Evolutionary conservation across 306 rosid species (phyloP), one percentile per base, ranked within the genome.

Genomic region (Albizia julibrissin): DNA sequence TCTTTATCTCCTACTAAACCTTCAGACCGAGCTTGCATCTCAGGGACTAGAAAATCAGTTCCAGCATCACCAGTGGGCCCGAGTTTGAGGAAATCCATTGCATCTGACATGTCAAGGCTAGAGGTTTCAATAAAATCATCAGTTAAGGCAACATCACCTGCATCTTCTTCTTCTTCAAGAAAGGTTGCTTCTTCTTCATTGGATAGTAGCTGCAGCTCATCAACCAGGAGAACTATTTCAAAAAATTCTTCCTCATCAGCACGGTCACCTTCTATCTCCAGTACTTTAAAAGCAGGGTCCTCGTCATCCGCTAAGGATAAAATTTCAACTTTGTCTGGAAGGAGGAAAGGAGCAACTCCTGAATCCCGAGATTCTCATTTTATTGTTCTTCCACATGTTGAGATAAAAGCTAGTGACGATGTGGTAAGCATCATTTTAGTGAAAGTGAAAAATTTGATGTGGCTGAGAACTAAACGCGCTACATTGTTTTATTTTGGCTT

Each of bases 371-470:
- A 92, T 80, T 92, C 99, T 6, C 85, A 86, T 66, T 90, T 93
- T 50, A 67, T 90, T 85, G 89, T 84, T 84, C 99, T 96, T 86
- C 99, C 98, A 16, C 94, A 92, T 82, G 91, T 96, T 88, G 99
- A 96, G 79, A 80, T 90, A 73, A 96, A 96, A 87, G 97, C 97
- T 68, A 86, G 86, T 76, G 98, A 96, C 83, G 99, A 96, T 75
- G 86, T 93, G 97, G 99, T 95, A 82, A 89, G 93, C 68, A 79
- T 77, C 12, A 73, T 56, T 59, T 39, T 67, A 21, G 52, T 61
- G 33, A 65, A 34, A 43, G 6, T 81, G 47, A 34, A 19, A 18
- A 52, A n/a, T 26, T 64, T 56, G 74, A 43, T 70, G 59, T 26
- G 8, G 8, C 64, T 68, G 24, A 43, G 50, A 77, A 49, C 44